These are phyloP conservation scores for Zygotorulaspora sp. DNA, from an alignment of 805 yeast species.

Conservation along the genomic window DNA sequence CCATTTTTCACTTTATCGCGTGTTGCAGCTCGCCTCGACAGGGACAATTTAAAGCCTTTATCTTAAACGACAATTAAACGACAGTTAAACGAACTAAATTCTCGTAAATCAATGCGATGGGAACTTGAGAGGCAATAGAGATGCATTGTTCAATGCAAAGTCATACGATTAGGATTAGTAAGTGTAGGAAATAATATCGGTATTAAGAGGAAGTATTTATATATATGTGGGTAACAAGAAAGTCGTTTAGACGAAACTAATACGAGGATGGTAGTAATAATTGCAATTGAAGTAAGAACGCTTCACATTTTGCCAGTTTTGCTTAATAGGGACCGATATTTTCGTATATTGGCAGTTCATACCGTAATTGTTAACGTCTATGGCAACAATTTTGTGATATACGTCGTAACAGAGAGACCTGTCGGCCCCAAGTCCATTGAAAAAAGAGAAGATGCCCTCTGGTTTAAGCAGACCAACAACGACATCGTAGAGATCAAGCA, in stretches of 20 bases:
- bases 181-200: constrained; percentile 4
- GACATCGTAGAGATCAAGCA: constrained; percentile 77
- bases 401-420: constrained; percentile 74
- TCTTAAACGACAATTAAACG: neutral
- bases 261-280: constrained; percentile 35
- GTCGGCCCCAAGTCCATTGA: constrained; percentile 87
- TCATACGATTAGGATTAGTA: constrained; percentile 8
- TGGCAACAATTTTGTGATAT: constrained; percentile 72
- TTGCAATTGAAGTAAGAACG: constrained; percentile 35
- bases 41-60: neutral
- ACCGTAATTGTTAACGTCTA: constrained; percentile 79
- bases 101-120: neutral
- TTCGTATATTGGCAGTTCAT: constrained; percentile 51
- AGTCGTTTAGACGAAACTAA: constrained; percentile 19
- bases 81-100: neutral
- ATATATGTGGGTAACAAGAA: neutral
- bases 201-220: neutral
- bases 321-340: constrained; percentile 22
- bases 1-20: constrained; percentile 2
- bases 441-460: constrained; percentile 80
- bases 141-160: neutral
- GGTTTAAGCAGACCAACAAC: constrained; percentile 80
- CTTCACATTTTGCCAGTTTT: constrained; percentile 35
- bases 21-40: neutral
- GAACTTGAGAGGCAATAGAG: neutral